phyloP scores from a whole-genome alignment of 768 basidiomycete species.

The Leccinellum luteum region DNA sequence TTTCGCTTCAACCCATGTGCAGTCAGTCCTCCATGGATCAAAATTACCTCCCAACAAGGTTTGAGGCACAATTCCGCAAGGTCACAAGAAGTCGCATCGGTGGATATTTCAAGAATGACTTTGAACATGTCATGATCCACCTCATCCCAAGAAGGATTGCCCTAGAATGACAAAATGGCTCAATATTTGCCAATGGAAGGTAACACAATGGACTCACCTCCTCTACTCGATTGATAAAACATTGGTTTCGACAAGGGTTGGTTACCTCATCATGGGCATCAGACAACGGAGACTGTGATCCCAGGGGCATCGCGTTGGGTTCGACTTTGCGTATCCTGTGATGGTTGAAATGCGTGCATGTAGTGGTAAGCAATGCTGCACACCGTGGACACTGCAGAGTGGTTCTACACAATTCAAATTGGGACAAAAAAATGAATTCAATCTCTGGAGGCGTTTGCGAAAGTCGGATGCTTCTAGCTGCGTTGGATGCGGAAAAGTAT shows the following conservation, averaged over 20 bases:
- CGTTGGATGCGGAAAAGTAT: slow-evolving; percentile 5
- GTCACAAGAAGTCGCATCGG: slow-evolving; percentile 51
- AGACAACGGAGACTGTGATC: not conserved
- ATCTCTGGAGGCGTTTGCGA: slow-evolving; percentile 31
- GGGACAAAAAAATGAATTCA: slow-evolving; percentile 48
- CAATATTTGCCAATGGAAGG: not conserved
- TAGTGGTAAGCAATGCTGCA: slow-evolving; percentile 10
- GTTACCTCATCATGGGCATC: slow-evolving; percentile 6
- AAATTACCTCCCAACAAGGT: slow-evolving; percentile 56
- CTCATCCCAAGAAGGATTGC: slow-evolving; percentile 36
- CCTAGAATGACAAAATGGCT: slow-evolving; percentile 2
- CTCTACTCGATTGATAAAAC: slow-evolving; percentile 21
- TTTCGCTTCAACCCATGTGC: slow-evolving; percentile 3
- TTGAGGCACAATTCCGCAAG: slow-evolving; percentile 53
- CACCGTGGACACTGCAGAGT: slow-evolving; percentile 52
- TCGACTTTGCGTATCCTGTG: slow-evolving; percentile 20
- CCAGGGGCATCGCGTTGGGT: slow-evolving; percentile 14
- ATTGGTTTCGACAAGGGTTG: slow-evolving; percentile 27
- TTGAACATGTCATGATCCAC: slow-evolving; percentile 40
- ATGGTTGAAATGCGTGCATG: slow-evolving; percentile 17
- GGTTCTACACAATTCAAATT: slow-evolving; percentile 50
- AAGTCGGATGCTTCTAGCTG: slow-evolving; percentile 15
- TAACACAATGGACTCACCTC: slow-evolving; percentile 12
- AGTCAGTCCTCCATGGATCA: not conserved
- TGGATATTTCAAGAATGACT: slow-evolving; percentile 40